Base-by-base conservation (phyloP, 106 monocot genomes). In the Hemerocallis citrina region DNA sequence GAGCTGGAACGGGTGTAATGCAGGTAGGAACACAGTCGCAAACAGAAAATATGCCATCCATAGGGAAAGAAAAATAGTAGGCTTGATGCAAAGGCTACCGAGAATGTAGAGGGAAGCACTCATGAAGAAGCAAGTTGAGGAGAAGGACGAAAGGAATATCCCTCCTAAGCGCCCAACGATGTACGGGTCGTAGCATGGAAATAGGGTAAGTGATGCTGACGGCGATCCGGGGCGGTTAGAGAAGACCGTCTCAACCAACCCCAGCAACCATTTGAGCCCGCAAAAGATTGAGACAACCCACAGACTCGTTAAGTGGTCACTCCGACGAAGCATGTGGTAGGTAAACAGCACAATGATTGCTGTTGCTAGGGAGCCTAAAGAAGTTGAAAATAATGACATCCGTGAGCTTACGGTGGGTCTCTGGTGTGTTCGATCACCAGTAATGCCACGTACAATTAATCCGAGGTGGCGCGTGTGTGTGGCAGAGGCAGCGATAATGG, bases 231-330 rank as follows among this genome's bases (percentile, higher is more conserved):
- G 62, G 11, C 82, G 31, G 15, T 47, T 63, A 10, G 78, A 35
- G 49, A 71, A 42, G 58, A 74, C 33, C 29, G 61, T 74, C 17
- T 78, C 67, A 41, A 48, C 33, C 4, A 83, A 63, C 20, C 78
- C 82, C 45, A 67, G 16, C 62, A 71, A 70, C 78, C 78, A 83
- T 24, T 36, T 41, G 57, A 83, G 68, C 16, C 82, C 82, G 34
- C 74, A 66, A 62, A 83, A 78, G 52, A 83, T 83, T 59, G 74
- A 78, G 35, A 78, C 82, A 5, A 83, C 82, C 82, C 82, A 78
- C 10, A 83, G 14, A 36, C 78, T 69, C 4, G 82, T 83, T 21
- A 69, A 64, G 32, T 70, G 66, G 57, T 77, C 82, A 25, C 55
- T n/a, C 15, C 78, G 74, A 14, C 82, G 68, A 7, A 83, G 82